Percentiles rank a stretch among this genome's conserved stretches.
phyloP scores from a whole-genome alignment of 176 grass and related monocot genomes.

The Juncus inflexus region DNA sequence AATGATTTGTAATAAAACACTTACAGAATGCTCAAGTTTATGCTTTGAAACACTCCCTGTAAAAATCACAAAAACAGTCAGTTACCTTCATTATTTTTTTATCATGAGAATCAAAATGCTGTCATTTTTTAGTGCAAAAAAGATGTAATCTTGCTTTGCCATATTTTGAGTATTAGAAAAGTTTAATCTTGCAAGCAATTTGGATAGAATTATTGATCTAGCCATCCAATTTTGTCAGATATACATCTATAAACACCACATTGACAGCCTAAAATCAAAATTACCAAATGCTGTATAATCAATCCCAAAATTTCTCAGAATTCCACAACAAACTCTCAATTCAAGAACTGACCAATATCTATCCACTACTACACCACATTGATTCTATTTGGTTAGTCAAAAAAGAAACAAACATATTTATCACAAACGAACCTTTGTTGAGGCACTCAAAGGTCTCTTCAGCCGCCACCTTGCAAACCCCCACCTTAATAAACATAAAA shows the following conservation, averaged over 20 bases:
- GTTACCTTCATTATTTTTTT: background rate
- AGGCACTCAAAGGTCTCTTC: conserved; percentile 77
- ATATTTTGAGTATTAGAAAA: too few relatives aligned
- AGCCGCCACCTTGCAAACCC: conserved; percentile 65
- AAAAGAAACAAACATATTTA: background rate
- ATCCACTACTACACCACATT: conserved; percentile 9
- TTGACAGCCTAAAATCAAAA: too few relatives aligned
- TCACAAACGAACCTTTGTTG: conserved; percentile 38
- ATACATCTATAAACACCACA: too few relatives aligned
- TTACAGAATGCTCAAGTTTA: conserved; percentile 54
- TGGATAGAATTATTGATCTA: too few relatives aligned
- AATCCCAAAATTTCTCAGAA: too few relatives aligned
- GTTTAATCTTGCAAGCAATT: too few relatives aligned
- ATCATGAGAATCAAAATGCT: background rate
- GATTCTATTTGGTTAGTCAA: background rate
- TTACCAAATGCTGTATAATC: too few relatives aligned
- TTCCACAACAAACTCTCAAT: too few relatives aligned
- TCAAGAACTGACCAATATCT: too few relatives aligned
- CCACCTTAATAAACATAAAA: conserved; percentile 45
- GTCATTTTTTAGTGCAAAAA: too few relatives aligned
- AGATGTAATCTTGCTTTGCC: too few relatives aligned
- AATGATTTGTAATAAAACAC: conserved; percentile 18
- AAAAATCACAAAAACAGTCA: conserved; percentile 2
- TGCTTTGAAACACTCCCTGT: conserved; percentile 52
- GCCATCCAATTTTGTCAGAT: too few relatives aligned